Evolutionary conservation across 371 early-diverging fungal species (phyloP), one percentile per base, ranked within the genome.

Genomic region (Mucor piriformis): DNA sequence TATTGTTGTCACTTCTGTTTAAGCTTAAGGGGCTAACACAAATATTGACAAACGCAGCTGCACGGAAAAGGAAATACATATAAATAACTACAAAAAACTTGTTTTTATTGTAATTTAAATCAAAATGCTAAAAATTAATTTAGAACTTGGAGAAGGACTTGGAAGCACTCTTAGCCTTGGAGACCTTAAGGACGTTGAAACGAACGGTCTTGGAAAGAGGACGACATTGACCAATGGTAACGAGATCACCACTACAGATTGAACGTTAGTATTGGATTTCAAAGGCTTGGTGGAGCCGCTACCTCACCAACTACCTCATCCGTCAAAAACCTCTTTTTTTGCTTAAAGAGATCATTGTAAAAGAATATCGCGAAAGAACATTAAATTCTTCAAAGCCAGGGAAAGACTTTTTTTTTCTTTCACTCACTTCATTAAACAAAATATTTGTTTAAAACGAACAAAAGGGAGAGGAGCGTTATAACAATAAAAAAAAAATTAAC

Each of bases 131-230:
- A 44, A 44, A 46, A 35, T 33, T 10, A 50, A 64, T 57, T 92
- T 90, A 96, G 92, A 95, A 98, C 91, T 96, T 96, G 81, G 88
- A 72, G 88, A 97, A 97, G 80, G 88, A 83, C 92, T 97, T 97
- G 84, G 90, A 57, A 52, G 76, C 83, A 71, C 88, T 88, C 89
- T 93, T 93, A 74, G 84, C 82, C 92, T 94, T 94, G 77, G 86
- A 82, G 84, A 95, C 93, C 91, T 95, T 95, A 75, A 98, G 86
- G 69, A 97, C 97, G 91, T 98, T 98, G 96, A 97, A 98, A 75
- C 97, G 94, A 75, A 98, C 94, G 65, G 98, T 98, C 94, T 98
- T 98, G 77, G 97, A 96, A 65, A 98, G 88, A 60, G 98, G 97
- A 67, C 95, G 90, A 92, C 97, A 96, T 84, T 96, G 94, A 73